These are phyloP conservation scores for Pulicaria dysenterica DNA, from an alignment of 129 eudicot genomes.

Conservation along the genomic window DNA sequence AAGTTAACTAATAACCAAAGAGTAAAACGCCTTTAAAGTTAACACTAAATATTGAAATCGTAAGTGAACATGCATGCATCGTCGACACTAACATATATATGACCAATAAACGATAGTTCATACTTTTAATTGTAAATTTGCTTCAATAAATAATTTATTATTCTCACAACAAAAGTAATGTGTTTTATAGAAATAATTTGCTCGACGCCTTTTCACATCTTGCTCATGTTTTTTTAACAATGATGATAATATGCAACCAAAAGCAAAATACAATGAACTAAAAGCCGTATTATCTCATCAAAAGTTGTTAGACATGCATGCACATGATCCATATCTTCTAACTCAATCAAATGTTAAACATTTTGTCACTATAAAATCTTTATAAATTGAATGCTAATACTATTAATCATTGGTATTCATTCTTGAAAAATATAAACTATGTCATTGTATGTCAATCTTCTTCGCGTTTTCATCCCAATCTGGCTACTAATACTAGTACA, in stretches of 20 bases:
- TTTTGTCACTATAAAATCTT: not conserved
- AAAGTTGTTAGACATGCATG: not conserved
- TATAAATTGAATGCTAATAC: not conserved
- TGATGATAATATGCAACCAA: conserved; percentile 5
- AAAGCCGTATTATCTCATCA: not conserved
- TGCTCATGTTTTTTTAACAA: not conserved
- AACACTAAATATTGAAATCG: no score
- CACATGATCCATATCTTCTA: not conserved
- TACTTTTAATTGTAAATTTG: no score
- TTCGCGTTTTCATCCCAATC: conserved; percentile 25
- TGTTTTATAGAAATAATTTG: no score
- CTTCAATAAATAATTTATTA: no score
- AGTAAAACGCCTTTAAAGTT: no score
- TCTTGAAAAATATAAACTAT: conserved; percentile 3
- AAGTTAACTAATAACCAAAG: no score
- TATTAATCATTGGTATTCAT: not conserved
- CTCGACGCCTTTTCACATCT: no score
- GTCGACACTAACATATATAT: no score
- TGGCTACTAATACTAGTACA: conserved; percentile 28
- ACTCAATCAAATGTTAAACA: not conserved
- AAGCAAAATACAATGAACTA: not conserved
- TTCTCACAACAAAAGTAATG: no score
- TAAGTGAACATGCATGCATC: no score
- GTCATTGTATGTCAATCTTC: conserved; percentile 10
- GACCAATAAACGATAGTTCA: no score